A percentile compares a stretch with the other conserved stretches of the same genome.
Evolutionary conservation across 2,329 filamentous ascomycete genomes (phyloP).

Genomic region (Bipolaris gigantea): DNA sequence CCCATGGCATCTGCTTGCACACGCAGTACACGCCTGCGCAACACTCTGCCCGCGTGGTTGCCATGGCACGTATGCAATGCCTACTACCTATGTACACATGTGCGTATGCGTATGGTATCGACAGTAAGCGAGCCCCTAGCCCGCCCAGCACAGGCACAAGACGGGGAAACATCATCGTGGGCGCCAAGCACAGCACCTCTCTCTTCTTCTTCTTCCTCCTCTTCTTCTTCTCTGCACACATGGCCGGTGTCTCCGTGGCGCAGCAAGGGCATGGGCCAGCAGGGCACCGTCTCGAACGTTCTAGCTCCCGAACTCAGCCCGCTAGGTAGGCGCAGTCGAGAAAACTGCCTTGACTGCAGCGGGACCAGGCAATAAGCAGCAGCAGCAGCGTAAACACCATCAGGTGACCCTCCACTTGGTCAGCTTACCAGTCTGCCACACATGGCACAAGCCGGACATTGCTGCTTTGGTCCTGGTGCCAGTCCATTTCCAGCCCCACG

Average conservation of each 20-base stretch:
- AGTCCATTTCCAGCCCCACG: background rate
- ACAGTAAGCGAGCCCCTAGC: background rate
- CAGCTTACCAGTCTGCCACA: background rate
- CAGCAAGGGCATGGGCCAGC: background rate
- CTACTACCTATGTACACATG: too few species aligned
- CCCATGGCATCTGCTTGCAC: too few species aligned
- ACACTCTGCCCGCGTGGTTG: background rate
- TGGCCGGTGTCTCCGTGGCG: background rate
- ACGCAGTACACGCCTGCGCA: background rate
- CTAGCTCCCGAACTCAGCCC: conserved; percentile 2
- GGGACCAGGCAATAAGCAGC: background rate
- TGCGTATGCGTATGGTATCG: too few species aligned
- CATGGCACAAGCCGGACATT: too few species aligned
- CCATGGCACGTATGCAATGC: background rate
- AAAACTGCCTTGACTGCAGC: background rate
- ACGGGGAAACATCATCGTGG: background rate
- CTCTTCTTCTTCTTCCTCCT: too few species aligned
- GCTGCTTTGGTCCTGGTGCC: too few species aligned
- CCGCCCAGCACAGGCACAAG: background rate
- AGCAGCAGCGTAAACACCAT: background rate
- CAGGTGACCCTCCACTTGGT: background rate
- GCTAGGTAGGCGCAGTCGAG: background rate
- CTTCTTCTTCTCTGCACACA: background rate
- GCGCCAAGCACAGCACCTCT: conserved; percentile 1
- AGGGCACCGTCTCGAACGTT: background rate